Base-by-base conservation (phyloP, 164 flowering plant species). In the Kingdonia uniflora region DNA sequence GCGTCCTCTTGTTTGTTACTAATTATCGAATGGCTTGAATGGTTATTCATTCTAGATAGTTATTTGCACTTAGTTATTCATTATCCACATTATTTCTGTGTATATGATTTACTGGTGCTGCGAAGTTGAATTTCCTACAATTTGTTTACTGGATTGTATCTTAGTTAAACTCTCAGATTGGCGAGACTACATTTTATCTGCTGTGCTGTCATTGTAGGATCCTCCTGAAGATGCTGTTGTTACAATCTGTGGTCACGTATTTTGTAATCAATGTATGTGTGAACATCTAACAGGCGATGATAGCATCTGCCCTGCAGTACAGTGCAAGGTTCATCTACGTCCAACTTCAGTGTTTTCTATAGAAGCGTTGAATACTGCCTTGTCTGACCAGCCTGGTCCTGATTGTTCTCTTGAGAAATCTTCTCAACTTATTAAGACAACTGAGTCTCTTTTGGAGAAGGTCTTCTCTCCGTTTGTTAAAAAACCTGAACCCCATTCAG, bases 141-240 rank as follows among this genome's bases (percentile, higher is more conserved):
- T 29, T 29, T 29, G 4, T 29, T 3, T 29, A 8, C 8, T 29
- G 35, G 6, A 29, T 29, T 29, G 35, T 8, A 29, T 29, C 35
- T 3, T 29, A 29, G 35, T 29, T 29, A n/a, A n/a, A 29, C 35
- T 29, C 8, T 8, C 6, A 29, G 35, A 3, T 4, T 29, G 4
- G 35, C 6, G 35, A 29, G 35, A 8, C 35, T 29, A 8, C n/a
- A 29, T 29, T 3, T 8, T 29, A 29, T 29, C 35, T 29, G 4
- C 8, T 29, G 35, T 51, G 6, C 17, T 55, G 14, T 15, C 56
- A 53, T 35, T 67, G 20, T 59, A 89, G 97, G 97, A 87, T 64
- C 73, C 95, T 26, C 97, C 97, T 43, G 95, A 90, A 75, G 97
- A 87, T 75, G 94, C 91, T 57, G 95, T 81, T 54, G 88, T 90